Percentiles rank a stretch among this genome's conserved stretches.
These are phyloP conservation scores for Phytophthora pisi DNA, from an alignment of 352 stramenopile genomes.

Conservation along the genomic window DNA sequence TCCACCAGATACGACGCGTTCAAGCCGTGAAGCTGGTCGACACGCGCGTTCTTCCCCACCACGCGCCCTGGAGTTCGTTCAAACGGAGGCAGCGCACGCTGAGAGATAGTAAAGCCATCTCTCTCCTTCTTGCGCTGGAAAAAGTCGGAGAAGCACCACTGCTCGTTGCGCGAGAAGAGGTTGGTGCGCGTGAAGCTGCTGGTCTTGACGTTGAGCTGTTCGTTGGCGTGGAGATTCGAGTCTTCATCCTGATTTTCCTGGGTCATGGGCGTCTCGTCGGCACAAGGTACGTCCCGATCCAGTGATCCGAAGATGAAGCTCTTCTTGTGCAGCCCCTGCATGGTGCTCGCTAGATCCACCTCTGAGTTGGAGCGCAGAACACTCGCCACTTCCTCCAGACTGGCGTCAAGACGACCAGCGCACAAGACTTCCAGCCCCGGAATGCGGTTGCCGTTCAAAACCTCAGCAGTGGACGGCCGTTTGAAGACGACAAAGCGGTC, in stretches of 20 bases:
- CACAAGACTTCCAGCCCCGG: constrained; percentile 40
- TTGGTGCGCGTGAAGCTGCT: constrained; percentile 38
- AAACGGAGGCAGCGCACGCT: constrained; percentile 26
- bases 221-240: background rate
- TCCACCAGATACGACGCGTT: constrained; percentile 43
- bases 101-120: constrained; percentile 43
- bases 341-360: constrained; percentile 28
- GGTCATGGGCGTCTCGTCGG: background rate
- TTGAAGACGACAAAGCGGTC: constrained; percentile 38
- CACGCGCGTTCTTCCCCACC: constrained; percentile 26
- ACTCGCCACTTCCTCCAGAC: constrained; percentile 37
- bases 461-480: background rate
- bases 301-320: constrained; percentile 44
- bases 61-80: constrained; percentile 29
- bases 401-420: constrained; percentile 34
- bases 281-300: constrained; percentile 33
- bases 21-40: constrained; percentile 47
- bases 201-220: constrained; percentile 45
- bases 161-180: constrained; percentile 40
- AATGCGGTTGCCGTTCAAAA: constrained; percentile 1
- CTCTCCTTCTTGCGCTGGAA: constrained; percentile 35
- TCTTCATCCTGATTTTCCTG: constrained; percentile 10
- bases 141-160: constrained; percentile 45
- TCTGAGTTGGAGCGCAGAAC: constrained; percentile 24
- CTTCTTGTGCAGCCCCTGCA: constrained; percentile 42